phyloP scores from a whole-genome alignment of 2,329 filamentous ascomycete species.

The Sporothrix pseudoabietina region DNA sequence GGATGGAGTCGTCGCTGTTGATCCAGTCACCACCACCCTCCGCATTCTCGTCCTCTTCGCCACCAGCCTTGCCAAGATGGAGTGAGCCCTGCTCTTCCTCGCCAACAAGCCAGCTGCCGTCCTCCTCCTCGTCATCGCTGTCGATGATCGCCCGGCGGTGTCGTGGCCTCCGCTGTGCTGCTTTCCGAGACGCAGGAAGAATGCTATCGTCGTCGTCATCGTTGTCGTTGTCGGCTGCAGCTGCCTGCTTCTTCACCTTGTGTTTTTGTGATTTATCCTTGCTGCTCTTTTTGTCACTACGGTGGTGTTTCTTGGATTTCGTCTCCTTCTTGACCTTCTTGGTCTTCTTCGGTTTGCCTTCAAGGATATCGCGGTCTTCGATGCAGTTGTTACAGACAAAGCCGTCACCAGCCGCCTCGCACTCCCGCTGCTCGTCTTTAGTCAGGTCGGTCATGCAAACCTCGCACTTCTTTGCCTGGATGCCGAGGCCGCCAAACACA shows the following conservation, averaged over 20 bases:
- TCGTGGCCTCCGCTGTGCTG: constrained; percentile 43
- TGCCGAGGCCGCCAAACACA: constrained; percentile 80
- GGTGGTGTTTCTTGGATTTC: constrained; percentile 38
- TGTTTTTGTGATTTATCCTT: constrained; percentile 45
- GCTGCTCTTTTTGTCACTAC: constrained; percentile 39
- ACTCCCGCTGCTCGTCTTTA: constrained; percentile 50
- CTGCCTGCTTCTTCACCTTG: constrained; percentile 42
- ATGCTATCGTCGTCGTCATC: constrained; percentile 41
- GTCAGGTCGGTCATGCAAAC: constrained; percentile 74
- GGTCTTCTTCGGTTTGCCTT: constrained; percentile 44
- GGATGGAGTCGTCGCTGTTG: constrained; percentile 66
- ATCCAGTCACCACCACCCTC: constrained; percentile 84
- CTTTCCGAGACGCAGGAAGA: constrained; percentile 34
- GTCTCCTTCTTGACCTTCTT: constrained; percentile 47
- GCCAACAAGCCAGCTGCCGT: constrained; percentile 78
- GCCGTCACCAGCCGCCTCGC: constrained; percentile 43
- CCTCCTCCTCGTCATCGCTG: constrained; percentile 62
- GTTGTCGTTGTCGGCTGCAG: constrained; percentile 45
- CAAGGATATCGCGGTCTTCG: constrained; percentile 68
- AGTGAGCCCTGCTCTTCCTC: constrained; percentile 63
- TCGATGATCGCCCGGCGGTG: constrained; percentile 63
- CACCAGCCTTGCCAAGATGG: constrained; percentile 75
- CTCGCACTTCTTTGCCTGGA: constrained; percentile 76
- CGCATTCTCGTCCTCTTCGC: constrained; percentile 61
- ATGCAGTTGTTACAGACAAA: constrained; percentile 72